Evolutionary conservation across 768 basidiomycete genomes (phyloP), one percentile per base, ranked within the genome.

Genomic region (Naganishia antarctica): DNA sequence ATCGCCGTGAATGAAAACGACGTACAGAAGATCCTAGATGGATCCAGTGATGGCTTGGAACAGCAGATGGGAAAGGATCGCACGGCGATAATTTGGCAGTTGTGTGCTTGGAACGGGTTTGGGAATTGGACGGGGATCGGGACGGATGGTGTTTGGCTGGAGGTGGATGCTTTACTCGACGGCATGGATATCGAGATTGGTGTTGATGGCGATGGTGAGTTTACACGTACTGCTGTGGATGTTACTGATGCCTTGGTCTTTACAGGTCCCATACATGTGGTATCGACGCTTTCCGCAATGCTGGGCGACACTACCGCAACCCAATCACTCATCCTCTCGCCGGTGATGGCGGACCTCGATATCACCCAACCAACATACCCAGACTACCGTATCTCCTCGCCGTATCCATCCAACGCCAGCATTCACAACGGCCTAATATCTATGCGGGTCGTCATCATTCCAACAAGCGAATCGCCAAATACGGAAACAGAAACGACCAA

Each of bases 301-400:
- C 66, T 76, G 1, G 76, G 74, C 23, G 78, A 78, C 58, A 76
- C 78, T 6, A 76, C 74, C 5, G 66, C 72, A 3, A 62, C 64
- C 26, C 68, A 70, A 37, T 68, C 69, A 0, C 69, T 78, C 21
- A 46, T 78, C 40, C 73, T 76, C 60, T 74, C 76, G 0, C 74
- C 74, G 0, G 41, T 73, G 3, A 66, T 78, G 21, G 61, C 61
- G 16, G 16, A 66, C 1, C 37, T 53, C 6, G 62, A 69, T 8
- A 63, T 66, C 15, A 37, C 44, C 26, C 32, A 25, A 9, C 76
- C 75, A 0, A 51, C 76, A 1, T 78, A 78, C 50, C 78, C 78
- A 12, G 75, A 76, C 60, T 78, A 78, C 68, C 76, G 74, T 16
- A 70, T 78, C 9, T 74, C 75, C 11, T 65, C 66, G 15, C 61